Base-by-base conservation (phyloP, 2,329 filamentous ascomycete species). In the Aspergillus uvarum region DNA sequence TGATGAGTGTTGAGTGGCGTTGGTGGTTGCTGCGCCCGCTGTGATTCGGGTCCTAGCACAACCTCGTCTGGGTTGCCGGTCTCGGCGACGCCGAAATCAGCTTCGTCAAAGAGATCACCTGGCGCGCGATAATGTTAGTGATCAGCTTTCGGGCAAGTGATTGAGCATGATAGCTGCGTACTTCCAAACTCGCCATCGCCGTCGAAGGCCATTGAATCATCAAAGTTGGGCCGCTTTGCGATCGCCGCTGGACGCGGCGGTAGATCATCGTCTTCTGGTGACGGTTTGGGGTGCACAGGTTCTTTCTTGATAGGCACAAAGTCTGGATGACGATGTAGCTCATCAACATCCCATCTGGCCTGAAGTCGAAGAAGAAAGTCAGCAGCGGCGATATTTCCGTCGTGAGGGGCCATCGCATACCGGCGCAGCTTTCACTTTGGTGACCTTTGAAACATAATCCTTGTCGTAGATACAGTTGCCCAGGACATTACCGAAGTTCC, bases 391-490 rank as follows among this genome's bases (percentile, higher is more conserved):
- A 24, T 16, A 8, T 3, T 35, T 12, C 4, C 16, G 14, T 24
- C n/a, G n/a, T 10, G 1, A 22, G 19, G 26, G 35, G 4, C 11
- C 10, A 8, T 35, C 16, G 62, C 76, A 63, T 73, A 80, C 79
- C 4, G 91, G 90, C 59, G 85, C 83, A 16, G 88, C 85, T 81
- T 96, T 98, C 70, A 99, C 82, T 78, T 92, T 96, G 54, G 88
- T 90, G n/a, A 98, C 90, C 74, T 92, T 93, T 55, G 87, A 84
- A 59, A 99, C 81, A 73, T 96, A 99, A 62, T 94, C 88, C 76
- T 97, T 96, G 79, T 99, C 95, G 77, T 99, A 98, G 60, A 99
- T 88, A 80, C 95, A 99, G 73, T 98, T 99, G n/a, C 95, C 95
- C 57, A 99, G 82, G 16, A 98, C 89, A 69, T 98, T 98, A 61